Percentiles rank a stretch among this genome's conserved stretches.
phyloP scores from a whole-genome alignment of 1,284 basidiomycete genomes.

The Sanguinoderma infundibulare region DNA sequence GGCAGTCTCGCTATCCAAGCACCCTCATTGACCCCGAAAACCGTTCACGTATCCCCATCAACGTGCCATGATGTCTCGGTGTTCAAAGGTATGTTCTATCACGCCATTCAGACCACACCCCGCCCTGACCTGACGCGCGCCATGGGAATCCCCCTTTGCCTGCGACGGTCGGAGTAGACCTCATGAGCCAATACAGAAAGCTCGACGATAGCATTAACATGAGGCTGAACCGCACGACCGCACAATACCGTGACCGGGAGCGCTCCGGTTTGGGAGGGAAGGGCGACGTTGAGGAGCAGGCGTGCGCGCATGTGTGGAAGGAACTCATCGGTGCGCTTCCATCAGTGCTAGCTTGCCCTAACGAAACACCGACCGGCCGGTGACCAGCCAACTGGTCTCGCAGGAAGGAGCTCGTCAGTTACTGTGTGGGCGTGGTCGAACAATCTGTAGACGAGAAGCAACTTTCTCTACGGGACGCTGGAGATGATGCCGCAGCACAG shows the following conservation, averaged over 20 bases:
- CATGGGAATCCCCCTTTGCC: constrained; percentile 5
- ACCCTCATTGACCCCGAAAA: constrained; percentile 59
- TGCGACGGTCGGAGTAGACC: constrained; percentile 53
- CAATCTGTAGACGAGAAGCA: constrained; percentile 65
- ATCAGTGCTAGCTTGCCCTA: background rate
- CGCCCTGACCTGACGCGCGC: background rate
- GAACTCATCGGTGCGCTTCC: constrained; percentile 76
- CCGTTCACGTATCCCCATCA: constrained; percentile 65
- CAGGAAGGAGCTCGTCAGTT: constrained; percentile 77
- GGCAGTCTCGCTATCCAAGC: constrained; percentile 74
- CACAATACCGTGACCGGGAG: constrained; percentile 78
- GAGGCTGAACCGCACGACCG: constrained; percentile 83
- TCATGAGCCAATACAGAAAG: constrained; percentile 84
- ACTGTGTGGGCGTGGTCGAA: constrained; percentile 78
- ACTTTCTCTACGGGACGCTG: constrained; percentile 45
- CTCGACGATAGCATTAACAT: constrained; percentile 86
- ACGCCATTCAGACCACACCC: constrained; percentile 5
- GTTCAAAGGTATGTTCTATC: constrained; percentile 73
- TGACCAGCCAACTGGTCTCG: constrained; percentile 81
- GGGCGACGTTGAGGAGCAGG: constrained; percentile 66
- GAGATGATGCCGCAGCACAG: constrained; percentile 48
- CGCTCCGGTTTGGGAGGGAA: constrained; percentile 46
- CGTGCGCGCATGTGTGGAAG: constrained; percentile 81
- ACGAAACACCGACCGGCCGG: background rate
- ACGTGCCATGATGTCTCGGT: constrained; percentile 82